These are phyloP conservation scores for Keithomyces neogunnii DNA, from an alignment of 2,329 filamentous ascomycete species.

Conservation along the genomic window DNA sequence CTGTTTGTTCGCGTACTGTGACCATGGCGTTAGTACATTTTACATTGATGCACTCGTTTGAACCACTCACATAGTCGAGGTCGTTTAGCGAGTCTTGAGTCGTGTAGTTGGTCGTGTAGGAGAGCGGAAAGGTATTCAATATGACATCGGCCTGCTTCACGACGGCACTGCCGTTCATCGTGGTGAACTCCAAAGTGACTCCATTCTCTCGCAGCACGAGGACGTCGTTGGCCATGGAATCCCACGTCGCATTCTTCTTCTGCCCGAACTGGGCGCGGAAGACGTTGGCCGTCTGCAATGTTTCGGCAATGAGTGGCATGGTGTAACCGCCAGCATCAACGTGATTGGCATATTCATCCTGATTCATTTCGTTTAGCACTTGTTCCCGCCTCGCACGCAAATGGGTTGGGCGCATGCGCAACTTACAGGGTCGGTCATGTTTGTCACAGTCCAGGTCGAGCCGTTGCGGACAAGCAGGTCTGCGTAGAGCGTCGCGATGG, in stretches of 20 bases:
- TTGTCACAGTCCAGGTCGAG: slow-evolving; percentile 37
- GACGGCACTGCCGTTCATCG: slow-evolving; percentile 56
- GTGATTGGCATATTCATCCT: slow-evolving; percentile 59
- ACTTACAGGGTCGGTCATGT: slow-evolving; percentile 52
- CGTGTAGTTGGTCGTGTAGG: slow-evolving; percentile 39
- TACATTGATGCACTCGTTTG: neutral
- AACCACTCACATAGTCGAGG: slow-evolving; percentile 30
- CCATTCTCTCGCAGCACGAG: slow-evolving; percentile 12
- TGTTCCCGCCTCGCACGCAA: neutral
- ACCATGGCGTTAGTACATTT: slow-evolving; percentile 44
- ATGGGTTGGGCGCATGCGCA: neutral
- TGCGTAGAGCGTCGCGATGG: slow-evolving; percentile 51
- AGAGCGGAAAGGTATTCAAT: slow-evolving; percentile 54
- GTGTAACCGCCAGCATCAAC: slow-evolving; percentile 63
- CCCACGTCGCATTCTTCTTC: slow-evolving; percentile 38
- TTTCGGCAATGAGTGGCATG: slow-evolving; percentile 49
- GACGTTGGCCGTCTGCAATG: slow-evolving; percentile 47
- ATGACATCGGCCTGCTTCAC: slow-evolving; percentile 66
- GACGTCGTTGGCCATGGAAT: slow-evolving; percentile 12
- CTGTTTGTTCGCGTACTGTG: slow-evolving; percentile 21
- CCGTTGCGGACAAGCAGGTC: slow-evolving; percentile 53
- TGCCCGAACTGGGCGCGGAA: slow-evolving; percentile 48
- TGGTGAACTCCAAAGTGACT: slow-evolving; percentile 56
- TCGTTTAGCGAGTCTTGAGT: slow-evolving; percentile 12
- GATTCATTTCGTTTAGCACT: slow-evolving; percentile 10